phyloP scores from a whole-genome alignment of 2,329 filamentous ascomycete species.

The Alternaria infectoria region DNA sequence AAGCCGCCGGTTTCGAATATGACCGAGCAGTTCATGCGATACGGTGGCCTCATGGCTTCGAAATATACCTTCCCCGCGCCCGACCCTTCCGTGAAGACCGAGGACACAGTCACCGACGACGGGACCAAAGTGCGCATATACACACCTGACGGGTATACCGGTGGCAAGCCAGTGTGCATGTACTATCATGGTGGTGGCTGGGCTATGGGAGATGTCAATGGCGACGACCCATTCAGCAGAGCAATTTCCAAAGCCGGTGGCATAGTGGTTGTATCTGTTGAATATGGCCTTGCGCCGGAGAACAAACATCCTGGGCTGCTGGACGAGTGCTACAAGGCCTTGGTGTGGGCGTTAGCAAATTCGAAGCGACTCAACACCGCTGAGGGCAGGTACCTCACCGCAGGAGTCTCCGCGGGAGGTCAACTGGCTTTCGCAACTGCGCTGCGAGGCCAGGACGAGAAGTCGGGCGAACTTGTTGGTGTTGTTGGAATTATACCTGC shows the following conservation, averaged over 20 bases:
- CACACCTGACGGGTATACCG: conserved; percentile 38
- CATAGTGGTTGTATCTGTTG: conserved; percentile 44
- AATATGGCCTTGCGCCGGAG: conserved; percentile 45
- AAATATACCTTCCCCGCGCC: conserved; percentile 40
- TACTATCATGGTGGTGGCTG: conserved; percentile 49
- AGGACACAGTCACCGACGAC: conserved; percentile 35
- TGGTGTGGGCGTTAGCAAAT: conserved; percentile 40
- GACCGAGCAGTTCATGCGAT: conserved; percentile 18
- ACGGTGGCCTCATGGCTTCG: conserved; percentile 25
- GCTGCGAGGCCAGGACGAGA: conserved; percentile 48
- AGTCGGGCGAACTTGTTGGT: conserved; percentile 45
- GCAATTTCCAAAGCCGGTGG: conserved; percentile 29
- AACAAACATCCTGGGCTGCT: conserved; percentile 44
- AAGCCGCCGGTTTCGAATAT: conserved; percentile 28
- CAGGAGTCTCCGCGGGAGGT: conserved; percentile 50
- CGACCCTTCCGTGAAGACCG: conserved; percentile 39
- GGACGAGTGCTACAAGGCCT: conserved; percentile 45
- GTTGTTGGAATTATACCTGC: conserved; percentile 48
- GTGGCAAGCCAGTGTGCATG: conserved; percentile 41
- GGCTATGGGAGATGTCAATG: conserved; percentile 46
- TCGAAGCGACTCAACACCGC: conserved; percentile 30
- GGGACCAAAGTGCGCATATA: conserved; percentile 45
- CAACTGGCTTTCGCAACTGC: conserved; percentile 47
- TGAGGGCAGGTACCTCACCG: conserved; percentile 41
- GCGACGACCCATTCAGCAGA: conserved; percentile 40